Evolutionary conservation across 2,329 filamentous ascomycete genomes (phyloP), one percentile per base, ranked within the genome.

Genomic region (Colletotrichum karsti): DNA sequence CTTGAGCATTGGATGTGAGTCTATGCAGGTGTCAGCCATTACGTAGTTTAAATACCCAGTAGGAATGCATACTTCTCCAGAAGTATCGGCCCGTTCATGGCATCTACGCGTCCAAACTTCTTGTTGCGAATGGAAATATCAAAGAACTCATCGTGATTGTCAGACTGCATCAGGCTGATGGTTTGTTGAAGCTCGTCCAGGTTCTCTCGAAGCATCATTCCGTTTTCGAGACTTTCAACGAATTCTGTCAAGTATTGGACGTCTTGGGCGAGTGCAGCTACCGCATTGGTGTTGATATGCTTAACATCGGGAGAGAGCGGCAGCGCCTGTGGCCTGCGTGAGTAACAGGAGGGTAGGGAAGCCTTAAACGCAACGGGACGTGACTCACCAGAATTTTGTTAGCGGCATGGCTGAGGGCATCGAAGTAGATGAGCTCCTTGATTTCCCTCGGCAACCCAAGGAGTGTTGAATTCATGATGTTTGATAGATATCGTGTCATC

Each of bases 361-460:
- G 22, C 7, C 18, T n/a, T n/a, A 24, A 13, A 35, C 10, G 8
- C 13, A 13, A 12, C n/a, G 20, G 15, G 9, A 10, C 6, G 20
- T 20, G 13, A 76, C 85, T 73, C 77, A 93, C 92, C 70, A 97
- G 80, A 63, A 98, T 96, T 79, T 92, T 93, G 69, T 92, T 92
- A 4, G 93, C 92, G 2, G 96, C 94, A 79, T 99, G 96, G 62
- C 91, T 94, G 37, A 99, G 87, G 0, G 96, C 96, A 77, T 98
- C 96, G 76, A 97, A 98, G 82, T 99, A 98, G 74, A 99, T 97
- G 63, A 98, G 90, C 77, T 97, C 94, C 77, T 98, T 98, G 80
- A 99, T 98, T 75, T 97, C 93, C 30, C 94, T 91, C 0, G 97
- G 96, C n/a, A 99, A 84, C 1, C 95, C 95, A 2, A 99, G 87